Evolutionary conservation across 225 moss, liverwort and hornwort species (phyloP).

Genomic region (Pleurozium schreberi): DNA sequence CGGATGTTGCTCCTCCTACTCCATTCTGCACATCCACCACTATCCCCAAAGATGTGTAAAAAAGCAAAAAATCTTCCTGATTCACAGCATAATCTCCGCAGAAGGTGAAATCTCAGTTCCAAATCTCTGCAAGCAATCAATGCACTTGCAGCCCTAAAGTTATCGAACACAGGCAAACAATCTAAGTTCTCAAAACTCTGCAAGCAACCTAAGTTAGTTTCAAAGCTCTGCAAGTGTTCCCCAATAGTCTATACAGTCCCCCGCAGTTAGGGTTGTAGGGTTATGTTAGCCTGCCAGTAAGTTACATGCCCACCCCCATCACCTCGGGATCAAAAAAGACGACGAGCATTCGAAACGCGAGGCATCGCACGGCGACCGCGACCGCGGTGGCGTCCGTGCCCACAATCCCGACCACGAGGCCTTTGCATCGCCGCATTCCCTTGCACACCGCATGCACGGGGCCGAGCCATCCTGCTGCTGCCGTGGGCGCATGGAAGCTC

Average conservation of each 20-base stretch:
- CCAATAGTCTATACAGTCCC: not conserved
- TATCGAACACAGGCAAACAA: not conserved
- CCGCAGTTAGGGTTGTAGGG: not conserved
- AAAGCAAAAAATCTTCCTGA: constrained; percentile 2
- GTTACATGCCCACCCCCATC: constrained; percentile 8
- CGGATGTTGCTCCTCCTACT: constrained; percentile 8
- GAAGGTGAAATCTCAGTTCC: not conserved
- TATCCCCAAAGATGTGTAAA: constrained; percentile 17
- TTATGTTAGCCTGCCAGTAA: not conserved
- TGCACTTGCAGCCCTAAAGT: not conserved
- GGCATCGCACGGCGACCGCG: constrained; percentile 67
- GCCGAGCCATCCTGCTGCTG: constrained; percentile 62
- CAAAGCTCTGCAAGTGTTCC: not conserved
- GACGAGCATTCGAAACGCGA: constrained; percentile 81
- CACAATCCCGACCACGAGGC: constrained; percentile 74
- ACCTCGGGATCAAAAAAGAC: constrained; percentile 78
- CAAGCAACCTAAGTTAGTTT: not conserved
- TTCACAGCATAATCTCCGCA: not conserved
- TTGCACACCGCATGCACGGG: constrained; percentile 64
- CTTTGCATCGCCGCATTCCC: constrained; percentile 83
- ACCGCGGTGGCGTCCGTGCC: constrained; percentile 64
- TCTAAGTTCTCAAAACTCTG: not conserved
- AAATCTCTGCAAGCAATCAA: not conserved
- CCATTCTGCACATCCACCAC: constrained; percentile 43
- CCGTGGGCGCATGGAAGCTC: constrained; percentile 38